Percentiles rank a stretch among this genome's conserved stretches.
Evolutionary conservation across 805 yeast genomes (phyloP).

Genomic region (Barnettozyma wickerhamii): DNA sequence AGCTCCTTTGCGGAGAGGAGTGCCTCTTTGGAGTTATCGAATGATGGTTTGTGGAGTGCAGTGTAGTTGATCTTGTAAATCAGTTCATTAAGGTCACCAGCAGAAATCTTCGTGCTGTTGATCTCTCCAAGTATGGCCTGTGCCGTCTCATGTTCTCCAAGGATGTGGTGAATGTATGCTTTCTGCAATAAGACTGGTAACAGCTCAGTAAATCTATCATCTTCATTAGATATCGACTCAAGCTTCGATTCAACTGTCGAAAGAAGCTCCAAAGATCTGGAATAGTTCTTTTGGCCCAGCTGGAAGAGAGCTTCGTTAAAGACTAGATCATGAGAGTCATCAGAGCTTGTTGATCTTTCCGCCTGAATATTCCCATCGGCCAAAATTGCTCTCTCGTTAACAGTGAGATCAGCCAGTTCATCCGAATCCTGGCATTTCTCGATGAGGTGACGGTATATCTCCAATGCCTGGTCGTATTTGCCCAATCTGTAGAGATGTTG

Average conservation of each 20-base stretch:
- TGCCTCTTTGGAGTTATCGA: slow-evolving; percentile 11
- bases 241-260: slow-evolving; percentile 40
- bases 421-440: slow-evolving; percentile 29
- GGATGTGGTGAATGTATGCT: slow-evolving; percentile 48
- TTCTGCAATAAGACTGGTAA: slow-evolving; percentile 58
- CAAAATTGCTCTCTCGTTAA: slow-evolving; percentile 66
- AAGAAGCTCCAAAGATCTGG: slow-evolving; percentile 38
- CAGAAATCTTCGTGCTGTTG: slow-evolving; percentile 12
- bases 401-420: slow-evolving; percentile 49
- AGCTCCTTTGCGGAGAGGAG: slow-evolving; percentile 30
- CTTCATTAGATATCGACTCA: slow-evolving; percentile 34
- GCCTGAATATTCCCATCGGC: slow-evolving; percentile 36
- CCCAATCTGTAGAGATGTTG: slow-evolving; percentile 52
- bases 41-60: slow-evolving; percentile 5
- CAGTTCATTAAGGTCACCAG: slow-evolving; percentile 27
- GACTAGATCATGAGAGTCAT: slow-evolving; percentile 51
- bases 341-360: slow-evolving; percentile 16
- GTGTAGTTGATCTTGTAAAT: slow-evolving; percentile 29
- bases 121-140: slow-evolving; percentile 33
- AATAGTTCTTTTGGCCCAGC: slow-evolving; percentile 38
- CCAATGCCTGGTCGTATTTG: slow-evolving; percentile 42
- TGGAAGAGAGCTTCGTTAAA: slow-evolving; percentile 62
- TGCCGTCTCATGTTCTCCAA: slow-evolving; percentile 35
- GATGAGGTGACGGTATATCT: slow-evolving; percentile 46
- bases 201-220: slow-evolving; percentile 47